Evolutionary conservation across 1,284 basidiomycete genomes (phyloP).

Genomic region (Marasmius tenuissimus): DNA sequence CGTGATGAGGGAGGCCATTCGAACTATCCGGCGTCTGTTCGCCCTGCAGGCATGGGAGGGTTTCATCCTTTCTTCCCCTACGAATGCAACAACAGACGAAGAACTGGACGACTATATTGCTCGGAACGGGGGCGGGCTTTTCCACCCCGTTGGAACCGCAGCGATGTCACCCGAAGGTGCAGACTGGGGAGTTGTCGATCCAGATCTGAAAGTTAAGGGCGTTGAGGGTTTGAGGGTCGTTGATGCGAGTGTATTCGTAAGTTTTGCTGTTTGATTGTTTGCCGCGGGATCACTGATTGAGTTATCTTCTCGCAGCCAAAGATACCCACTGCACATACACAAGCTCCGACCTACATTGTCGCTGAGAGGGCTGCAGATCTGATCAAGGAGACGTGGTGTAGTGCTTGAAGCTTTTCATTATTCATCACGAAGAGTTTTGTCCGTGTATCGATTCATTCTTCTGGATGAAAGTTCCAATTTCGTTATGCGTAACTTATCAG

Average conservation of each 20-base stretch:
- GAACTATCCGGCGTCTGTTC: conserved; percentile 15
- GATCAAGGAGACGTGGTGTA: conserved; percentile 6
- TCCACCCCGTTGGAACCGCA: conserved; percentile 25
- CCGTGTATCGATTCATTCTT: too few species aligned
- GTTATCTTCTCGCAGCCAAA: not conserved
- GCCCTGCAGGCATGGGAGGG: conserved; percentile 17
- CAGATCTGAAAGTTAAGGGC: conserved; percentile 24
- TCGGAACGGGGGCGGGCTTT: conserved; percentile 17
- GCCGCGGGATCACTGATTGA: not conserved
- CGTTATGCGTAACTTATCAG: too few species aligned
- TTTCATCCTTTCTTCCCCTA: conserved; percentile 16
- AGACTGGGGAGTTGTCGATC: conserved; percentile 22
- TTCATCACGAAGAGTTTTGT: too few species aligned
- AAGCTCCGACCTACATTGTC: conserved; percentile 8
- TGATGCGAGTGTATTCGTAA: conserved; percentile 26
- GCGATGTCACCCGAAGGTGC: conserved; percentile 21
- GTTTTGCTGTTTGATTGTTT: not conserved
- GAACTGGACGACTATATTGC: conserved; percentile 20
- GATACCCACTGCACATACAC: conserved; percentile 8
- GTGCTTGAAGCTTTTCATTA: not conserved
- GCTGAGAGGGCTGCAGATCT: conserved; percentile 7
- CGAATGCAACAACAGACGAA: conserved; percentile 15
- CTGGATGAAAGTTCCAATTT: too few species aligned
- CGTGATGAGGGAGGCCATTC: conserved; percentile 19
- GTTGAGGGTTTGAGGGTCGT: conserved; percentile 24